Conservation (phyloP, 768 basidiomycete species). For the Neoboletus magnificus region DNA sequence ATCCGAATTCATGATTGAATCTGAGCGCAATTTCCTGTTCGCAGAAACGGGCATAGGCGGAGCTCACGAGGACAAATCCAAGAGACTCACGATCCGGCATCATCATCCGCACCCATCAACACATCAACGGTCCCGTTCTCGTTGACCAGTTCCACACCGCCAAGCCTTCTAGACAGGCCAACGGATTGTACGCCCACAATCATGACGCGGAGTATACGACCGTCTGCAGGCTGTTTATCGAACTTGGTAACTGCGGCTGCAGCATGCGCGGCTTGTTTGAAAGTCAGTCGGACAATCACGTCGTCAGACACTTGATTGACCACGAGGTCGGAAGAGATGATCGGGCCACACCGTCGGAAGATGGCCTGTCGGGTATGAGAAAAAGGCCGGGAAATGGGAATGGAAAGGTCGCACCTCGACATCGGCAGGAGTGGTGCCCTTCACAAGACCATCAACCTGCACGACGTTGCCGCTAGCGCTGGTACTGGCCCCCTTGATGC, state of each 20-base stretch:
- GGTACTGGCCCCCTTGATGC: conserved; percentile 67
- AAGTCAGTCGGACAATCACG: conserved; percentile 67
- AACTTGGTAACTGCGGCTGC: conserved; percentile 69
- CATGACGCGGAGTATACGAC: conserved; percentile 63
- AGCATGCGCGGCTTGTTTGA: conserved; percentile 62
- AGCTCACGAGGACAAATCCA: no score
- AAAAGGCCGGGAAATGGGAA: not conserved
- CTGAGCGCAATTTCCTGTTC: conserved; percentile 80
- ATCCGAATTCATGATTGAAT: conserved; percentile 56
- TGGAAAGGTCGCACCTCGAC: conserved; percentile 42
- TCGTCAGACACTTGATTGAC: conserved; percentile 27
- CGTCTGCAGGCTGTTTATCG: conserved; percentile 79
- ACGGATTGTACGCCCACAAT: conserved; percentile 58
- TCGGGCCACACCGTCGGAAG: conserved; percentile 75
- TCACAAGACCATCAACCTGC: conserved; percentile 68
- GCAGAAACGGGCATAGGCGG: not conserved
- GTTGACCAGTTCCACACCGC: conserved; percentile 47
- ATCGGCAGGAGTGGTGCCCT: conserved; percentile 78
- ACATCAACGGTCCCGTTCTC: conserved; percentile 43
- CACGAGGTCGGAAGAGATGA: conserved; percentile 40
- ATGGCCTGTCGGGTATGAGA: conserved; percentile 46
- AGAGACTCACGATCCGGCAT: conserved; percentile 50
- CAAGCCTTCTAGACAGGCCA: conserved; percentile 56
- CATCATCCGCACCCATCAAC: conserved; percentile 49
- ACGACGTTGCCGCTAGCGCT: conserved; percentile 59